phyloP scores from a whole-genome alignment of 1,284 basidiomycete species.

The Heliocybe sulcata region DNA sequence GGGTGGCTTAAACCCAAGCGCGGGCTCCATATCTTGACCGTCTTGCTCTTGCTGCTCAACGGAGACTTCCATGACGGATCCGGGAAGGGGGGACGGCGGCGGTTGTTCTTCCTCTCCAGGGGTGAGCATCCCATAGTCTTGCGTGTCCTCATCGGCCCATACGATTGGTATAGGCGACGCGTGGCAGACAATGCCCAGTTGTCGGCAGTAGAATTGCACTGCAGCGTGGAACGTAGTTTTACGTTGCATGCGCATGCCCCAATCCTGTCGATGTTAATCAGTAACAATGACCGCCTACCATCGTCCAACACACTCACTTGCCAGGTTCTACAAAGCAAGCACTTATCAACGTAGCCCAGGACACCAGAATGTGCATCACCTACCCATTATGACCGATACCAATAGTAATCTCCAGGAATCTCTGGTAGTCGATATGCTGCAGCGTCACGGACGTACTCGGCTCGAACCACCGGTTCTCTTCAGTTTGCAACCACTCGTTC shows the following conservation, averaged over 20 bases:
- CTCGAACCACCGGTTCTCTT: conserved; percentile 71
- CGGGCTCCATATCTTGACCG: conserved; percentile 19
- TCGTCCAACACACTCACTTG: background rate
- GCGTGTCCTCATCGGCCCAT: conserved; percentile 33
- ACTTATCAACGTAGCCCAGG: background rate
- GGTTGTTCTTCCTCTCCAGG: conserved; percentile 13
- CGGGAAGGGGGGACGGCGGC: conserved; percentile 1
- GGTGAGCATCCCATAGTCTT: conserved; percentile 19
- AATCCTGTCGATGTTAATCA: conserved; percentile 31
- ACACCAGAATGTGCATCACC: conserved; percentile 12
- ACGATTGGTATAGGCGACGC: conserved; percentile 53
- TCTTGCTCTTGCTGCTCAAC: conserved; percentile 5
- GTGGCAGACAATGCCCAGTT: conserved; percentile 56
- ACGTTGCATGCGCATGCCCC: conserved; percentile 51
- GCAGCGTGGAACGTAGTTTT: conserved; percentile 74
- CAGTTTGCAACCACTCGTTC: conserved; percentile 67
- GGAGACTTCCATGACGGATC: conserved; percentile 5
- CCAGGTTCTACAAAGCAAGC: conserved; percentile 10
- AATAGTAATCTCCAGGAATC: conserved; percentile 59
- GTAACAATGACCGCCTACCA: background rate
- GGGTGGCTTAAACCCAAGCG: conserved; percentile 46
- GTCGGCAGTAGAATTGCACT: conserved; percentile 59
- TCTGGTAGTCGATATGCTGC: conserved; percentile 56
- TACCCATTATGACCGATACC: conserved; percentile 65
- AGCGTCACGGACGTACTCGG: conserved; percentile 55